Evolutionary conservation across 1,284 basidiomycete genomes (phyloP), one percentile per base, ranked within the genome.

Genomic region (Naganishia cerealis): DNA sequence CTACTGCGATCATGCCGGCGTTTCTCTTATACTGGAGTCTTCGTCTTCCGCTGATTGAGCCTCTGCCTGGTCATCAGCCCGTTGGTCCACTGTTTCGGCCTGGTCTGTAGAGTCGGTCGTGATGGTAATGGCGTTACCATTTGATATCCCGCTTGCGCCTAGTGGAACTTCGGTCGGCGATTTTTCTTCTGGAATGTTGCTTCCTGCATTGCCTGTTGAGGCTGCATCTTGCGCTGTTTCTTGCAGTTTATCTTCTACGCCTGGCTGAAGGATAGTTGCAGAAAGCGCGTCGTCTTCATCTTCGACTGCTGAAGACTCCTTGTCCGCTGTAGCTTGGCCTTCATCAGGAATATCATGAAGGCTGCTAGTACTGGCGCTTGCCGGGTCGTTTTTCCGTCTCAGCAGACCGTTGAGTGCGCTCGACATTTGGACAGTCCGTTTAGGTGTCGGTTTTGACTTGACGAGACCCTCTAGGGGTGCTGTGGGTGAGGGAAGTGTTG

Each of bases 381-480:
- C 61, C 13, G 38, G 21, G 16, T 63, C 59, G 18, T 70, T 70
- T 24, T 66, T 67, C 13, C 80, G 70, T 9, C 76, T 72, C 40
- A 81, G 68, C 15, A 81, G 68, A 10, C 77, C 78, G 57, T 72
- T 71, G 72, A 80, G 73, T 1, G 76, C 71, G 39, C 71, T 71
- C 1, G 71, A 73, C 52, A 80, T 75, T n/a, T 75, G 72, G 3
- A 50, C 52, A 7, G 57, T 33, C 54, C 75, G 74, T 18, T 77
- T 71, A 0, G 80, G 81, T 0, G 74, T 73, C 0, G 75, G 75
- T 77, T 92, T 92, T 77, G 93, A 91, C 57, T 85, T 82, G 65
- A 94, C 87, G 58, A 94, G 86, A 10, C 86, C 90, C 78, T 91
- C 89, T 13, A 94, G 85, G 85, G 73, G 73, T 8, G 84, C 84